These are phyloP conservation scores for Colletotrichum shisoi DNA, from an alignment of 2,329 filamentous ascomycete species.

Conservation along the genomic window DNA sequence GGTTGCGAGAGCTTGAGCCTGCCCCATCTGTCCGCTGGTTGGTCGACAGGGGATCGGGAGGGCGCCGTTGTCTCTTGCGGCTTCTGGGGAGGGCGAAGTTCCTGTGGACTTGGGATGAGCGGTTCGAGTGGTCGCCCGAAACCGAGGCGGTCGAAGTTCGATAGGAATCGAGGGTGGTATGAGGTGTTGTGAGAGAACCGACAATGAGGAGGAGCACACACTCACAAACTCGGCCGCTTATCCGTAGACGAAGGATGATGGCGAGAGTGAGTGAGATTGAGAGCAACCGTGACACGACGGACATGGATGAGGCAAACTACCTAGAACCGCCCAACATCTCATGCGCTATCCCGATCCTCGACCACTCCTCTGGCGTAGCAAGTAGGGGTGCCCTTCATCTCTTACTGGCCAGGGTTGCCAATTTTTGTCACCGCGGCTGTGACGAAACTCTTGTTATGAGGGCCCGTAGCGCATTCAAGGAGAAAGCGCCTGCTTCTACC, in stretches of 20 bases:
- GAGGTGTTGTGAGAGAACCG: not conserved
- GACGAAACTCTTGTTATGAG: constrained; percentile 13
- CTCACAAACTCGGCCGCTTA: not conserved
- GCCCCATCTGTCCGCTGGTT: constrained; percentile 21
- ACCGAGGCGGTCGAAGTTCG: constrained; percentile 1
- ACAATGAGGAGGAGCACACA: not conserved
- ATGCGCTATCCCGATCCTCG: constrained; percentile 4
- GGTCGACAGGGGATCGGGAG: not conserved
- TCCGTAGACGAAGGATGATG: not conserved
- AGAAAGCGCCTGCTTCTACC: constrained; percentile 30
- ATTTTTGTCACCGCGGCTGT: constrained; percentile 27
- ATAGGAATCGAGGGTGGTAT: not conserved
- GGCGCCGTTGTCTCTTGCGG: not conserved
- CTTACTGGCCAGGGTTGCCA: constrained; percentile 5
- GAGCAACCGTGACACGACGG: not conserved
- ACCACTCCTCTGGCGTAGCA: constrained; percentile 6
- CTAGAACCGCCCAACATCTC: constrained; percentile 13
- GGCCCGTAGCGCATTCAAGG: constrained; percentile 25
- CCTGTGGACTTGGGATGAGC: not conserved
- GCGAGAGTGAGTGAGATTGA: not conserved
- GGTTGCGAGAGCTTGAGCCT: constrained; percentile 24
- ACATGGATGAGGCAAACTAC: constrained; percentile 24
- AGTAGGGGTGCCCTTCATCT: not conserved
- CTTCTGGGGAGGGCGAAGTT: constrained; percentile 7
- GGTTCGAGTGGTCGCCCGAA: not conserved